phyloP scores from a whole-genome alignment of 805 yeast species.

The Wickerhamomyces bisporus region DNA sequence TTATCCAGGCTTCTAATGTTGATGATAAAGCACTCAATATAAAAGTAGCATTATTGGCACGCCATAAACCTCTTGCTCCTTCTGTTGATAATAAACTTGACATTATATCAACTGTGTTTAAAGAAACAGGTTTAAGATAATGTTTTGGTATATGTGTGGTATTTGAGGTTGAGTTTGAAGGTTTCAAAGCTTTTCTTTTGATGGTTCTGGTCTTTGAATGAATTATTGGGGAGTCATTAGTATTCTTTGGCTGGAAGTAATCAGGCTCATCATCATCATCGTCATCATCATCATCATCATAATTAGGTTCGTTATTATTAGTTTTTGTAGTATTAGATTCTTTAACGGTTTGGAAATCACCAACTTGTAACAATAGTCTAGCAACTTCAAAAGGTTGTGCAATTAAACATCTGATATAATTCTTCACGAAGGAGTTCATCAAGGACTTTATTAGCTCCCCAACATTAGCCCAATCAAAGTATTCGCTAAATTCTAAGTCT shows the following conservation, averaged over 20 bases:
- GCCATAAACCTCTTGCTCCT: conserved; percentile 66
- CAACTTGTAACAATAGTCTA: conserved; percentile 74
- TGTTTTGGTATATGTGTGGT: conserved; percentile 6
- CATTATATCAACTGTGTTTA: conserved; percentile 61
- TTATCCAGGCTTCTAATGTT: conserved; percentile 86
- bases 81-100: conserved; percentile 60
- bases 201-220: conserved; percentile 17
- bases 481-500: conserved; percentile 62
- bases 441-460: conserved; percentile 53
- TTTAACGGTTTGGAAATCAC: conserved; percentile 41
- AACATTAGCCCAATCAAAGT: conserved; percentile 54
- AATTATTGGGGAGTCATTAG: conserved; percentile 9
- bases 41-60: conserved; percentile 76
- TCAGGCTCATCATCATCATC: conserved; percentile 40
- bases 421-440: conserved; percentile 55
- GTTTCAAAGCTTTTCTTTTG: conserved; percentile 2
- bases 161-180: no score
- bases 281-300: conserved; percentile 31
- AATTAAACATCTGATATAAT: conserved; percentile 62
- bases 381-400: conserved; percentile 89
- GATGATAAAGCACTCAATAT: conserved; percentile 67
- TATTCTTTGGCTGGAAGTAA: conserved; percentile 32
- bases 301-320: conserved; percentile 9
- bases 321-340: conserved; percentile 14
- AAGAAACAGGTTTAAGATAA: conserved; percentile 51